A percentile compares a stretch with the other conserved stretches of the same genome.
Conservation (phyloP, 73 alveolate genomes). For the Paramecium caudatum region DNA sequence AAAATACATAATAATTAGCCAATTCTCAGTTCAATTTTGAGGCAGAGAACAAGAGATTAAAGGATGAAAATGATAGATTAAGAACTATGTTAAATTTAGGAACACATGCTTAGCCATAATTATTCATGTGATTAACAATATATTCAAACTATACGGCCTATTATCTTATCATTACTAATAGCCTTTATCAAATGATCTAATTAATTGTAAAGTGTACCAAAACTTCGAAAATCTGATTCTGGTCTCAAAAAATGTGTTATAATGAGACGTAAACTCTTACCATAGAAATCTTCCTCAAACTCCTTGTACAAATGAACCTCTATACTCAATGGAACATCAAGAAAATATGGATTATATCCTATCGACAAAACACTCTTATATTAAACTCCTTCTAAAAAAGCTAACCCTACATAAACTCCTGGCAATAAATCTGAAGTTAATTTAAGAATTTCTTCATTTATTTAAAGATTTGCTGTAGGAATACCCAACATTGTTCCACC, state of each 20-base stretch:
- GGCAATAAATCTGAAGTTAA: constrained; percentile 50
- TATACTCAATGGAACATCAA: constrained; percentile 5
- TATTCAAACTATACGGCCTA: neutral
- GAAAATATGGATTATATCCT: constrained; percentile 70
- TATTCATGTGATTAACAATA: constrained; percentile 1
- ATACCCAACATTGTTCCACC: constrained; percentile 74
- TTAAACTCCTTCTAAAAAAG: neutral
- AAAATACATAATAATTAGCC: neutral
- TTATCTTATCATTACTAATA: constrained; percentile 4
- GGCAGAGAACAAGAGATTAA: neutral
- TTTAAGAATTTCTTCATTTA: constrained; percentile 55
- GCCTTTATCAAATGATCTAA: constrained; percentile 51
- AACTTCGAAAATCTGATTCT: constrained; percentile 71
- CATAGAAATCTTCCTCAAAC: constrained; percentile 76
- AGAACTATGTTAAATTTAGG: constrained; percentile 29
- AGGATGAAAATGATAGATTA: constrained; percentile 43
- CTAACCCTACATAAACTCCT: constrained; percentile 72
- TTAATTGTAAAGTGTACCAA: constrained; percentile 11
- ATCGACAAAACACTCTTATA: constrained; percentile 62
- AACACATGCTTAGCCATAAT: neutral
- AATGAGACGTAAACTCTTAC: neutral
- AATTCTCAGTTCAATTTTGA: neutral
- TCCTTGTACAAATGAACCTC: constrained; percentile 68
- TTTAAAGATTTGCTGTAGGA: constrained; percentile 75
- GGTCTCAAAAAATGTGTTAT: constrained; percentile 73